A percentile compares a stretch with the other conserved stretches of the same genome.
Evolutionary conservation across 2,329 filamentous ascomycete species (phyloP).

Genomic region (Immersiporthe knoxdaviesiana): DNA sequence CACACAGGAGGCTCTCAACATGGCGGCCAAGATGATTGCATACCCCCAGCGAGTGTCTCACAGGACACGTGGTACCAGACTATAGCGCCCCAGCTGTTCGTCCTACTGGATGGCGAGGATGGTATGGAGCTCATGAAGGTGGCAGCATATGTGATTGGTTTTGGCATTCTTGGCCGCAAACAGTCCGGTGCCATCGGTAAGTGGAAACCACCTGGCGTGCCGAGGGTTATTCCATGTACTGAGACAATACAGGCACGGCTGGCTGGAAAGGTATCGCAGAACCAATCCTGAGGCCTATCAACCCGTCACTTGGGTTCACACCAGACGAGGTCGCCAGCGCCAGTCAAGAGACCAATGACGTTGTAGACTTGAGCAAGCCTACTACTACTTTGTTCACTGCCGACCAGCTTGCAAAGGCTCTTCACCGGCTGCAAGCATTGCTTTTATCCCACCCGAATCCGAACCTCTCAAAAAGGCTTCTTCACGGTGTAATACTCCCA

Average conservation of each 20-base stretch:
- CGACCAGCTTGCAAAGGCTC: conserved; percentile 50
- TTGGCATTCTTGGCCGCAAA: conserved; percentile 67
- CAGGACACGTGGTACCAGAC: conserved; percentile 63
- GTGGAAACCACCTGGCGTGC: conserved; percentile 25
- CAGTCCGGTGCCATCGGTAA: conserved; percentile 60
- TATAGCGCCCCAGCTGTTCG: conserved; percentile 63
- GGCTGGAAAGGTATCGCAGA: conserved; percentile 67
- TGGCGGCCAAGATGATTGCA: conserved; percentile 65
- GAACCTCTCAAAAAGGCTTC: conserved; percentile 63
- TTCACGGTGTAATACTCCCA: conserved; percentile 61
- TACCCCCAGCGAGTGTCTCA: conserved; percentile 59
- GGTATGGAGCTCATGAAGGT: conserved; percentile 62
- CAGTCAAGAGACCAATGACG: conserved; percentile 38
- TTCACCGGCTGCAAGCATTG: conserved; percentile 60
- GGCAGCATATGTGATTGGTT: conserved; percentile 65
- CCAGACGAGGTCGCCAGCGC: conserved; percentile 24
- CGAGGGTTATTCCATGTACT: background rate
- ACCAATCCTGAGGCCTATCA: conserved; percentile 58
- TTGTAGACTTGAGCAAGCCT: conserved; percentile 51
- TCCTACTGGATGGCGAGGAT: conserved; percentile 63
- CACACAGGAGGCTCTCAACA: conserved; percentile 68
- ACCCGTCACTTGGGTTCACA: conserved; percentile 39
- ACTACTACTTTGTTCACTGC: conserved; percentile 50
- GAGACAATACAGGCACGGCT: conserved; percentile 46
- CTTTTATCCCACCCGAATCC: conserved; percentile 68